Percentiles rank a stretch among this genome's conserved stretches.
phyloP scores from a whole-genome alignment of 2,329 filamentous ascomycete genomes.

The Stachybotrys echinatus region DNA sequence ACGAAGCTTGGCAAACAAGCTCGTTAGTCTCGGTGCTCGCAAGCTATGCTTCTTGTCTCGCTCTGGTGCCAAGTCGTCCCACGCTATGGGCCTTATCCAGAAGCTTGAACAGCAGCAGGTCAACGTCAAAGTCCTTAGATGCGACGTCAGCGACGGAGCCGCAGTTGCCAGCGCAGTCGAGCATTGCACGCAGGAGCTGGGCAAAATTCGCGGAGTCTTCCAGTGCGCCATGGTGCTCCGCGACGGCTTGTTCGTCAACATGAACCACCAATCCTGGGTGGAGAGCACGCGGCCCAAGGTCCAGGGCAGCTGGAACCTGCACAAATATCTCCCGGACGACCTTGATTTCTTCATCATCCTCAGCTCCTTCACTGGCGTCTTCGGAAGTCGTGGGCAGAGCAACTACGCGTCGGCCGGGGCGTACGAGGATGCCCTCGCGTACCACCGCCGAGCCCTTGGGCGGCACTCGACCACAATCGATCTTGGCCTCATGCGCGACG shows the following conservation, averaged over 20 bases:
- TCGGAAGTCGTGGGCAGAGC: constrained; percentile 27
- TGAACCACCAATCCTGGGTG: constrained; percentile 31
- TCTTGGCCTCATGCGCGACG: constrained; percentile 16
- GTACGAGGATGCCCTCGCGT: constrained; percentile 29
- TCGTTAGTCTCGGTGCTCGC: neutral
- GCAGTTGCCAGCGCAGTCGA: too few relatives aligned
- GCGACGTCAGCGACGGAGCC: too few relatives aligned
- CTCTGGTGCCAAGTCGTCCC: neutral
- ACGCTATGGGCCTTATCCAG: too few relatives aligned
- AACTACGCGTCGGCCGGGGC: constrained; percentile 32
- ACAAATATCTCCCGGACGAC: constrained; percentile 16
- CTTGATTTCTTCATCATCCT: constrained; percentile 34
- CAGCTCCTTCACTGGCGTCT: constrained; percentile 28
- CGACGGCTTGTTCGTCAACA: constrained; percentile 21
- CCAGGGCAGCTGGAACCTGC: constrained; percentile 36
- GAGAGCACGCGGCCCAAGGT: constrained; percentile 31
- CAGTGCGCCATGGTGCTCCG: constrained; percentile 34
- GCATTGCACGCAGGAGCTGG: constrained; percentile 1
- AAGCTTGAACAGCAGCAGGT: constrained; percentile 2
- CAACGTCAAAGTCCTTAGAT: constrained; percentile 6
- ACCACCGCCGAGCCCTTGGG: constrained; percentile 11
- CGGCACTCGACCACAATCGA: constrained; percentile 13
- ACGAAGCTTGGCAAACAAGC: neutral
- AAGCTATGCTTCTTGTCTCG: neutral
- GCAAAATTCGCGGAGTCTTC: constrained; percentile 24